These are phyloP conservation scores for Rhodofomes roseus DNA, from an alignment of 1,284 basidiomycete species.

Conservation along the genomic window DNA sequence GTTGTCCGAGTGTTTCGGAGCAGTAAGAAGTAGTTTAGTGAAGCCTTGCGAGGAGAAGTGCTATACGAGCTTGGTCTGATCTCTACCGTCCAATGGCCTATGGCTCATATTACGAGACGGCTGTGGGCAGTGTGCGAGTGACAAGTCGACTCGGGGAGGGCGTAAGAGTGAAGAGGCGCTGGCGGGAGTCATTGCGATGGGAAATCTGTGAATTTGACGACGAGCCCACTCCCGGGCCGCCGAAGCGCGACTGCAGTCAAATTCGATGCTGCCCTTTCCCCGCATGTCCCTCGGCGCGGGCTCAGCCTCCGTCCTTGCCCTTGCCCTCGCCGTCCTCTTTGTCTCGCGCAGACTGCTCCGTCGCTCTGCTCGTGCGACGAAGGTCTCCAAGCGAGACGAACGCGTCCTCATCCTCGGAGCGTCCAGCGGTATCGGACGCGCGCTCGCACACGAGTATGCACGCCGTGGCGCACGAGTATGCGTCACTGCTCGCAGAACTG, in stretches of 20 bases:
- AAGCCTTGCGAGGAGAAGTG: background rate
- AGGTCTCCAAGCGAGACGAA: constrained; percentile 37
- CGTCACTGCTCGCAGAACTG: constrained; percentile 68
- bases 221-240: background rate
- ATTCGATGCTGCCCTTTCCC: constrained; percentile 1
- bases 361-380: background rate
- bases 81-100: constrained; percentile 1
- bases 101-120: background rate
- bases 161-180: background rate
- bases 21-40: background rate
- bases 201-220: background rate
- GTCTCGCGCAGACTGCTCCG: background rate
- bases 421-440: constrained; percentile 79
- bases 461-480: constrained; percentile 72
- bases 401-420: constrained; percentile 81
- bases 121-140: background rate
- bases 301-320: background rate
- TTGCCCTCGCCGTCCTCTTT: constrained; percentile 1
- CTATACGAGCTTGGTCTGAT: constrained; percentile 2
- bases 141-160: background rate
- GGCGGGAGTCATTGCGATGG: background rate
- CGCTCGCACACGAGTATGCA: constrained; percentile 73
- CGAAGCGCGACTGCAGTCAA: background rate
- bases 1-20: background rate
- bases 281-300: background rate